These are phyloP conservation scores for Takakia lepidozioides DNA, from an alignment of 225 moss, liverwort and hornwort genomes.

Conservation along the genomic window DNA sequence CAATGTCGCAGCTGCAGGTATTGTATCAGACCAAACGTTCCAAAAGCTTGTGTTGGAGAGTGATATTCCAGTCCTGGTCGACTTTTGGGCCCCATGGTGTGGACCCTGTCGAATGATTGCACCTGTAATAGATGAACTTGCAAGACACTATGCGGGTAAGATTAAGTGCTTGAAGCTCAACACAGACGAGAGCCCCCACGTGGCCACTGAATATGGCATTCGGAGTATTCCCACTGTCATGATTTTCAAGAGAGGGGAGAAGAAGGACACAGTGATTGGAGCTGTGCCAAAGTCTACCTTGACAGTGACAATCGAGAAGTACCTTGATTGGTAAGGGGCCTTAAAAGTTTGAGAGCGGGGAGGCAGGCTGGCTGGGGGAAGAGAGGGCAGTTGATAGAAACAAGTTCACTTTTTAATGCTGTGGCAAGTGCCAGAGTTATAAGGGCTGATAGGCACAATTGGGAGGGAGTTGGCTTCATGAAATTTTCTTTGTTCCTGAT, in stretches of 20 bases:
- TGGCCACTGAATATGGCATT: slow-evolving; percentile 86
- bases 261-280: slow-evolving; percentile 86
- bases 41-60: slow-evolving; percentile 63
- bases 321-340: slow-evolving; percentile 67
- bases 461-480: no score
- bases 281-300: slow-evolving; percentile 82
- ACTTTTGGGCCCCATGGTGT: slow-evolving; percentile 98
- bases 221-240: slow-evolving; percentile 94
- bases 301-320: slow-evolving; percentile 72
- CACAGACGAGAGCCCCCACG: slow-evolving; percentile 77
- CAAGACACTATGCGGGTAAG: slow-evolving; percentile 70
- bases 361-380: background rate
- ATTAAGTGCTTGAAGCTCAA: slow-evolving; percentile 87
- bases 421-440: no score
- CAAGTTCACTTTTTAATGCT: background rate
- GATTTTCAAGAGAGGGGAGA: slow-evolving; percentile 82
- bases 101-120: slow-evolving; percentile 97
- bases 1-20: slow-evolving; percentile 43
- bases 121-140: slow-evolving; percentile 78
- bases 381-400: background rate
- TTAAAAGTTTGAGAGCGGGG: background rate
- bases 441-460: no score
- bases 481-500: no score
- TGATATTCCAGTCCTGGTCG: slow-evolving; percentile 70
- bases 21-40: slow-evolving; percentile 60